These are phyloP conservation scores for Populus euphratica DNA, from an alignment of 345 rosid species.

Conservation along the genomic window DNA sequence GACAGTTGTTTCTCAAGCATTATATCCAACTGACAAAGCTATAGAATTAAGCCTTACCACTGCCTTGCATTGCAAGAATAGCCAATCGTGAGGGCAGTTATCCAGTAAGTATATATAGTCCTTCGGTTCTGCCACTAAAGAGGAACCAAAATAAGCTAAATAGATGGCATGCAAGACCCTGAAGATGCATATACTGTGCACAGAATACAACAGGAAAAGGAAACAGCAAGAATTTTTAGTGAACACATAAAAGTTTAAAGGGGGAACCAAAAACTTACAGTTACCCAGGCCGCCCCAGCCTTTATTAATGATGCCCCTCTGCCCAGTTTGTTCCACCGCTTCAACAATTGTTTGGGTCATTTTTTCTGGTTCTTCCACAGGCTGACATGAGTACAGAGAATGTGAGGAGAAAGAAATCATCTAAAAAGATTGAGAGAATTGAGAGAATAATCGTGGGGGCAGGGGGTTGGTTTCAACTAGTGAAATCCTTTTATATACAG, in stretches of 20 bases:
- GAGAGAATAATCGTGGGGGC: neutral
- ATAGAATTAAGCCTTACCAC: conserved; percentile 60
- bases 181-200: neutral
- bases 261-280: conserved; percentile 42
- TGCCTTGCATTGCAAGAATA: conserved; percentile 94
- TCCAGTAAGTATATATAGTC: conserved; percentile 80
- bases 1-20: neutral
- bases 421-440: neutral
- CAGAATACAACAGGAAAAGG: neutral
- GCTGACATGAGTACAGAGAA: conserved; percentile 41
- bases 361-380: conserved; percentile 83
- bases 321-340: conserved; percentile 70
- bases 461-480: neutral
- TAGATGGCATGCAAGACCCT: neutral
- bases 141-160: conserved; percentile 23
- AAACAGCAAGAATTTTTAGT: neutral
- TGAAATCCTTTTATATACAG: neutral
- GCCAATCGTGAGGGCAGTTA: conserved; percentile 96
- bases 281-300: conserved; percentile 99
- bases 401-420: neutral
- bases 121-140: conserved; percentile 84
- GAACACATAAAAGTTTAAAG: neutral
- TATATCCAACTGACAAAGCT: neutral
- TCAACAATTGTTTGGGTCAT: conserved; percentile 81
- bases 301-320: conserved; percentile 94